phyloP scores from a whole-genome alignment of 169 alveolate genomes.

The Eimeria acervulina region DNA sequence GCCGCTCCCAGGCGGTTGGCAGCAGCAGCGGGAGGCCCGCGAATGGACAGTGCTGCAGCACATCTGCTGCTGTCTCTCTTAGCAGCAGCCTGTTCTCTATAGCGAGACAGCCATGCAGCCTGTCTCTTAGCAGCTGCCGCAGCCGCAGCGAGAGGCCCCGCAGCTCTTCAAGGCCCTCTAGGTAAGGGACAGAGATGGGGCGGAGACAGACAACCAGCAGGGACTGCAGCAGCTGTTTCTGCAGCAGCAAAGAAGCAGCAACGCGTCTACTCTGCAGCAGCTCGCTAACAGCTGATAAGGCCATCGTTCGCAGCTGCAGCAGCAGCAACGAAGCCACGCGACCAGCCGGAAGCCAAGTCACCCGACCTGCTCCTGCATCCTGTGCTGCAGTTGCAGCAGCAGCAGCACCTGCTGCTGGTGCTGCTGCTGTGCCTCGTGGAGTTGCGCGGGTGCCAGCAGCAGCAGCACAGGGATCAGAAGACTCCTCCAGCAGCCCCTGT shows the following conservation, averaged over 20 bases:
- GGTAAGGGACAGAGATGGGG: slow-evolving; percentile 27
- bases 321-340: slow-evolving; percentile 66
- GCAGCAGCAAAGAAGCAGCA: slow-evolving; percentile 69
- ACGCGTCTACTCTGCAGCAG: slow-evolving; percentile 76
- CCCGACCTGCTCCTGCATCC: neutral
- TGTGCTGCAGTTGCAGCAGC: slow-evolving; percentile 7
- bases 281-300: slow-evolving; percentile 83
- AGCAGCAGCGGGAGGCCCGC: slow-evolving; percentile 71
- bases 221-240: slow-evolving; percentile 71
- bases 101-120: slow-evolving; percentile 70
- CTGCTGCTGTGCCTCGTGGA: neutral
- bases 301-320: slow-evolving; percentile 82
- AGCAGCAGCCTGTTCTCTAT: slow-evolving; percentile 77
- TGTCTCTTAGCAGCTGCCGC: slow-evolving; percentile 77
- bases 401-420: neutral
- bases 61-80: slow-evolving; percentile 57
- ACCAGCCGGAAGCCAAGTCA: slow-evolving; percentile 11
- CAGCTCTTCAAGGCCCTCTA: slow-evolving; percentile 61
- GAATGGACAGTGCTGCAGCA: slow-evolving; percentile 71
- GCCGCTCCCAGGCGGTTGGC: slow-evolving; percentile 82
- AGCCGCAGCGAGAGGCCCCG: slow-evolving; percentile 74
- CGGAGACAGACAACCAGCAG: slow-evolving; percentile 54
- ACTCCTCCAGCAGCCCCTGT: slow-evolving; percentile 16
- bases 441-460: neutral
- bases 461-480: neutral